Percentiles rank a stretch among this genome's conserved stretches.
These are phyloP conservation scores for Eucommia ulmoides DNA, from an alignment of 257 asterid genomes.

Conservation along the genomic window DNA sequence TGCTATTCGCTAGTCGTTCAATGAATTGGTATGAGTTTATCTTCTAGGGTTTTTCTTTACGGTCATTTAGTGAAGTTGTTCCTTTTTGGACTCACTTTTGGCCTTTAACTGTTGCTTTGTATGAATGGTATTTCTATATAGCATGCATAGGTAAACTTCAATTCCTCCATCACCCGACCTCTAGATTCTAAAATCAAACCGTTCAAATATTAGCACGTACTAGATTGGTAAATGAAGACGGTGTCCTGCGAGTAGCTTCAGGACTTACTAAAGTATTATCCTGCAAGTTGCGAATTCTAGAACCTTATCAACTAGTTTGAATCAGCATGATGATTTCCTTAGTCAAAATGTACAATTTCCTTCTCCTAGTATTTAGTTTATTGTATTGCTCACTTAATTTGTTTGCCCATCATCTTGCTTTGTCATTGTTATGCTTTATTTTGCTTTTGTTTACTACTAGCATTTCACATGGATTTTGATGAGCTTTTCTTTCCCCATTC, in stretches of 20 bases:
- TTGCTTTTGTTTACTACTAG: too few species aligned
- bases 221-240: neutral
- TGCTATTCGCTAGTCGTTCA: conserved; percentile 56
- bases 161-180: too few species aligned
- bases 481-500: neutral
- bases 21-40: conserved; percentile 69
- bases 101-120: neutral
- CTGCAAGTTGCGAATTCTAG: neutral
- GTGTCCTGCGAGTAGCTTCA: too few species aligned
- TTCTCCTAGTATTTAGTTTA: too few species aligned
- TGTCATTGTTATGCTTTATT: too few species aligned
- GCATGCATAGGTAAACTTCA: neutral
- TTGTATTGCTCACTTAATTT: too few species aligned
- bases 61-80: conserved; percentile 8
- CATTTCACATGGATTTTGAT: too few species aligned
- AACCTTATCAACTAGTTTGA: neutral
- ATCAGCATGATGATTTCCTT: too few species aligned
- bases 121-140: neutral
- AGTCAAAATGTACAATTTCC: too few species aligned
- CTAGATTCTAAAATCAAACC: neutral
- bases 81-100: neutral
- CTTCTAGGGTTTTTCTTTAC: neutral
- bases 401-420: too few species aligned
- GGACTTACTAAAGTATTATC: neutral
- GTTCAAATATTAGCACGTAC: neutral